Evolutionary conservation across 495 filamentous ascomycete species (phyloP).

Genomic region (Hypoxylon trugodes): DNA sequence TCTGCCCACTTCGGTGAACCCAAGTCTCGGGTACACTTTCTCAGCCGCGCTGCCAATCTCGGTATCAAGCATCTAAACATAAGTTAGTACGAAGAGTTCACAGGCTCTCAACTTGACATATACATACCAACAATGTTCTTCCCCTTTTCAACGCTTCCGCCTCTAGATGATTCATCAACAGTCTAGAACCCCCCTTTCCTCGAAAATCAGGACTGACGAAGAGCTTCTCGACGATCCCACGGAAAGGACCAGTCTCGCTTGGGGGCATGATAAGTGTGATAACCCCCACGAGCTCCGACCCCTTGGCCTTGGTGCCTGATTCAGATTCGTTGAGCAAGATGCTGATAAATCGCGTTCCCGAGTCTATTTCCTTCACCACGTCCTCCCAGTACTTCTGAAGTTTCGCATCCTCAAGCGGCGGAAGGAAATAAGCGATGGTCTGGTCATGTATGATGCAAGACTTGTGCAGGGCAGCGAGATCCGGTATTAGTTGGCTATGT

Average conservation of each 20-base stretch:
- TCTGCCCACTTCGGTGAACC: conserved; percentile 39
- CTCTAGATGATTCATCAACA: conserved; percentile 48
- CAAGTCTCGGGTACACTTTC: conserved; percentile 45
- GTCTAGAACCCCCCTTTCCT: conserved; percentile 42
- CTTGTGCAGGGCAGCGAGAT: not conserved
- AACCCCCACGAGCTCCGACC: conserved; percentile 32
- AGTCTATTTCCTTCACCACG: not conserved
- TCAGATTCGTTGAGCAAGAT: conserved; percentile 7
- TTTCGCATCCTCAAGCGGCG: not conserved
- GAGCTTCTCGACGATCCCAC: conserved; percentile 51
- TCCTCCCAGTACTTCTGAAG: not conserved
- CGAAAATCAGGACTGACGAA: conserved; percentile 46
- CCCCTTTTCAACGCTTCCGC: conserved; percentile 47
- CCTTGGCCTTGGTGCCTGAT: not conserved
- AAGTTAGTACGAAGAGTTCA: not conserved
- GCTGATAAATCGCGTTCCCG: conserved; percentile 2
- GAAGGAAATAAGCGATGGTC: not conserved
- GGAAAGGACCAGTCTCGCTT: conserved; percentile 49
- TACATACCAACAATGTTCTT: conserved; percentile 48
- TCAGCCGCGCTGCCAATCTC: conserved; percentile 50
- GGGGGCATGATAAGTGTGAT: conserved; percentile 48
- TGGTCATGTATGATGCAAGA: conserved; percentile 6
- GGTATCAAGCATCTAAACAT: conserved; percentile 43
- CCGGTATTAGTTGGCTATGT: conserved; percentile 3
- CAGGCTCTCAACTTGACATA: not conserved